A percentile compares a stretch with the other conserved stretches of the same genome.
Conservation (phyloP, 164 flowering plant species). For the Berberis thunbergii region DNA sequence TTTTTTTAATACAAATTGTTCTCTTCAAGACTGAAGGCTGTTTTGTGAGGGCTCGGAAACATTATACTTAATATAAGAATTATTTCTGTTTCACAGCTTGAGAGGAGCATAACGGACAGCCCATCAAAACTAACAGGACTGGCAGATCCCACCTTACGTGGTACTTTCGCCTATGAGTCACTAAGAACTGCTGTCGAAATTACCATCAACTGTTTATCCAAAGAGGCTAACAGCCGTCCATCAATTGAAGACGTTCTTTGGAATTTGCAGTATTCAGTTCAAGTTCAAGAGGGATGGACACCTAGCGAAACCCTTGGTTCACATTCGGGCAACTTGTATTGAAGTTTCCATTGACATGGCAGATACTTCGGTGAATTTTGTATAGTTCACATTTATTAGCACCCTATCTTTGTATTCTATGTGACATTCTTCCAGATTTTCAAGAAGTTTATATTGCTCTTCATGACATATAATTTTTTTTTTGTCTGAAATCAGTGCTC, state of each 20-base stretch:
- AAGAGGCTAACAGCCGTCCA: conserved; percentile 51
- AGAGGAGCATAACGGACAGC: conserved; percentile 37
- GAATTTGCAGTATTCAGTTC: conserved; percentile 84
- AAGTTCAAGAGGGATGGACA: conserved; percentile 84
- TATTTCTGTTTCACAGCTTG: conserved; percentile 34
- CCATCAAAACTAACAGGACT: conserved; percentile 31
- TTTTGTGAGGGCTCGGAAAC: background rate
- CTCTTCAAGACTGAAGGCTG: background rate
- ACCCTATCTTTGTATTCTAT: too few relatives aligned
- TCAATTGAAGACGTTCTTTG: conserved; percentile 86
- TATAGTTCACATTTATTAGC: too few relatives aligned
- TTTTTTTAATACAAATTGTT: background rate
- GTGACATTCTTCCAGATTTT: too few relatives aligned
- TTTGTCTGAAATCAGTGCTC: too few relatives aligned
- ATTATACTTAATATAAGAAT: background rate
- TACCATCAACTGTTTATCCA: conserved; percentile 48
- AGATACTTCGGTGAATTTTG: too few relatives aligned
- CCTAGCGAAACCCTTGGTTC: conserved; percentile 37
- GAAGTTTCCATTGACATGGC: too few relatives aligned
- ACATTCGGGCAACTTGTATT: conserved; percentile 2
- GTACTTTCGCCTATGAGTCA: conserved; percentile 66
- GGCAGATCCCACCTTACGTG: conserved; percentile 47
- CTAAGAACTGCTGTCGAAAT: conserved; percentile 52
- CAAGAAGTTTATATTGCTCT: too few relatives aligned
- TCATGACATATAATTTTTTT: too few relatives aligned